Percentiles rank a stretch among this genome's conserved stretches.
Conservation (phyloP, 1,139 yeast genomes). For the Scheffersomyces cryptocercus region DNA sequence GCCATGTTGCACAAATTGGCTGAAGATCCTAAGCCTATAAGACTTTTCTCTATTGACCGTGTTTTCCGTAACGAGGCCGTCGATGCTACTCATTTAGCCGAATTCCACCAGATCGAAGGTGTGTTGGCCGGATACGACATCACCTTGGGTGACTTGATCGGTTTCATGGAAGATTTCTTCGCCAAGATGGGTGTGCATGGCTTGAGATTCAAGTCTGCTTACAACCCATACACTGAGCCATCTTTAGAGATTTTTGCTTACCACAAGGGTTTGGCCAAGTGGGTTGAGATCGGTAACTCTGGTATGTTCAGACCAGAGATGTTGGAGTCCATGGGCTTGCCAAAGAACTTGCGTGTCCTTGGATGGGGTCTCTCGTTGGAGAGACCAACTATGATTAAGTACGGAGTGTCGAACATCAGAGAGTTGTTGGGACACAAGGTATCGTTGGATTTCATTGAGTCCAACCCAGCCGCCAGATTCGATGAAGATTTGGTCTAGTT, state of each 20-base stretch:
- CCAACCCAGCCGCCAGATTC: constrained; percentile 95
- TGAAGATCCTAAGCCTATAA: constrained; percentile 82
- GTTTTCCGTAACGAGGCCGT: constrained; percentile 99
- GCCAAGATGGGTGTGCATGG: constrained; percentile 95
- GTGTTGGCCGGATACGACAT: constrained; percentile 95
- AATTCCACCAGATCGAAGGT: constrained; percentile 99
- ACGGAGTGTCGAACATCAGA: constrained; percentile 92
- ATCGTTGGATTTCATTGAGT: constrained; percentile 87
- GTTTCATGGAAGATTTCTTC: constrained; percentile 97
- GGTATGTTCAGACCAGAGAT: constrained; percentile 99
- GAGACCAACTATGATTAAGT: constrained; percentile 99
- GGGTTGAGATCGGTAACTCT: constrained; percentile 99
- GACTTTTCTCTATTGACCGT: constrained; percentile 94
- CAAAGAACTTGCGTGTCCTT: constrained; percentile 87
- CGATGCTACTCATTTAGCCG: constrained; percentile 99
- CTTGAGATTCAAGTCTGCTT: constrained; percentile 96
- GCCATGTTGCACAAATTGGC: constrained; percentile 87
- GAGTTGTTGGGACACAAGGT: constrained; percentile 95
- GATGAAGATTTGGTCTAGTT: constrained; percentile 53
- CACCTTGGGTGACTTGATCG: constrained; percentile 94
- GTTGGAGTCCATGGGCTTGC: constrained; percentile 98
- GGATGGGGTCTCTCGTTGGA: constrained; percentile 98
- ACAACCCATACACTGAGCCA: constrained; percentile 99
- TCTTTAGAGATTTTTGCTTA: constrained; percentile 96
- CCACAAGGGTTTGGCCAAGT: constrained; percentile 90